Base-by-base conservation (phyloP, 345 rosid genomes). In the Aurinia saxatilis region DNA sequence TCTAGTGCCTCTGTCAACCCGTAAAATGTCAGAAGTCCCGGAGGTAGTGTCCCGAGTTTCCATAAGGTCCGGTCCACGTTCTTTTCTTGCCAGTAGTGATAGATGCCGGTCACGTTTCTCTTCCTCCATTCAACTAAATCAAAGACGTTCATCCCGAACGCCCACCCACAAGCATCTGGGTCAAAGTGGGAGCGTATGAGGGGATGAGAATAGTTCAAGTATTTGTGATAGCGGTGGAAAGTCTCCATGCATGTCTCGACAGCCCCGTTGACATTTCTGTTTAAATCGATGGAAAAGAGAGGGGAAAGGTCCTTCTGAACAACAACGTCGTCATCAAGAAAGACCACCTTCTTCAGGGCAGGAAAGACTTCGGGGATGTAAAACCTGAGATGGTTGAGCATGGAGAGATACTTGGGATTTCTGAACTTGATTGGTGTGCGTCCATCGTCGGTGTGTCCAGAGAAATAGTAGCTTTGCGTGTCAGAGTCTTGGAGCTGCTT, bases 201-300 rank as follows among this genome's bases (percentile, higher is more conserved):
- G 16, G 98, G 98, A 67, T 90, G 95, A 11, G 95, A 83, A 69
- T 84, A 90, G 66, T 87, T 87, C 77, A 90, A 47, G 73, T 90
- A 87, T 69, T 85, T 84, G 31, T 83, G 88, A 72, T 91, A 87
- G 57, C 98, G 77, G 62, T 91, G 98, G 70, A 91, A 91, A 1
- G 93, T 91, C 69, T 87, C 98, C 96, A 87, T 91, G 84, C 98
- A 91, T 0, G 98, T 91, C 83, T 91, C 98, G 0, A 91, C 98
- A n/a, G 98, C 98, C 50, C 98, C 98, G 63, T 85, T 87, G 15
- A 91, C 98, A 31, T 87, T 91, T 21, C 83, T 79, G 52, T 87
- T 87, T 75, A 87, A 73, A 60, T 91, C 78, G 7, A 81, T 47
- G 7, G 87, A 77, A 78, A 91, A 90, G 60, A 90, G 73, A 51